Evolutionary conservation across 768 basidiomycete genomes (phyloP).

Genomic region (Xerocomellus intermedius): DNA sequence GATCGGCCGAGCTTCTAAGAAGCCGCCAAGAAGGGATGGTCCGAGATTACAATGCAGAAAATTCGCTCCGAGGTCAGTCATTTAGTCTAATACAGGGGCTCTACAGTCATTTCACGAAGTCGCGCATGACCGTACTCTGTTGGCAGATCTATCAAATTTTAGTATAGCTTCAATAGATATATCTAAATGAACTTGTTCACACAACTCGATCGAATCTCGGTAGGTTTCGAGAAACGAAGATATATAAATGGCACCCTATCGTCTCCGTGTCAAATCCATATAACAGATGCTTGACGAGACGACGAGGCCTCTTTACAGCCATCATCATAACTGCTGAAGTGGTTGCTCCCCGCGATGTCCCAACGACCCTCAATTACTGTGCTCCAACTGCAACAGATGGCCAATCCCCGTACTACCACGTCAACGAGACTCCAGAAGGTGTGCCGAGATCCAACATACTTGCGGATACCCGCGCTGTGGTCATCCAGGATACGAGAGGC

Average conservation of each 20-base stretch:
- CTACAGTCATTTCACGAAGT: neutral
- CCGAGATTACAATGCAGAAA: too few species aligned
- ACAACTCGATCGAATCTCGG: neutral
- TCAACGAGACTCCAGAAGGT: neutral
- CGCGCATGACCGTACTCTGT: neutral
- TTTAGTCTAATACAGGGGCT: neutral
- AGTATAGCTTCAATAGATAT: too few species aligned
- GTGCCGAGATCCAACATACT: neutral
- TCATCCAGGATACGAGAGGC: neutral
- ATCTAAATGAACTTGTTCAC: too few species aligned
- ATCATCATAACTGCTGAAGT: neutral
- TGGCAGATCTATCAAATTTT: neutral
- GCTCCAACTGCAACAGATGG: neutral
- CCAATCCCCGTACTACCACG: neutral
- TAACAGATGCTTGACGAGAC: too few species aligned
- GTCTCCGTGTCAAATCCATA: too few species aligned
- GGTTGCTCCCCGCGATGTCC: neutral
- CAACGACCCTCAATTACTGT: neutral
- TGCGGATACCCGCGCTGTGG: neutral
- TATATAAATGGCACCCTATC: too few species aligned
- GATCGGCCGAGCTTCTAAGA: too few species aligned
- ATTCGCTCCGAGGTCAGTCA: neutral
- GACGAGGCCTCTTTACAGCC: neutral
- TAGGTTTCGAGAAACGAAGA: too few species aligned
- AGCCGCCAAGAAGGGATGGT: too few species aligned